A percentile compares a stretch with the other conserved stretches of the same genome.
These are phyloP conservation scores for Phytophthora hibernalis DNA, from an alignment of 352 stramenopile genomes.

Conservation along the genomic window DNA sequence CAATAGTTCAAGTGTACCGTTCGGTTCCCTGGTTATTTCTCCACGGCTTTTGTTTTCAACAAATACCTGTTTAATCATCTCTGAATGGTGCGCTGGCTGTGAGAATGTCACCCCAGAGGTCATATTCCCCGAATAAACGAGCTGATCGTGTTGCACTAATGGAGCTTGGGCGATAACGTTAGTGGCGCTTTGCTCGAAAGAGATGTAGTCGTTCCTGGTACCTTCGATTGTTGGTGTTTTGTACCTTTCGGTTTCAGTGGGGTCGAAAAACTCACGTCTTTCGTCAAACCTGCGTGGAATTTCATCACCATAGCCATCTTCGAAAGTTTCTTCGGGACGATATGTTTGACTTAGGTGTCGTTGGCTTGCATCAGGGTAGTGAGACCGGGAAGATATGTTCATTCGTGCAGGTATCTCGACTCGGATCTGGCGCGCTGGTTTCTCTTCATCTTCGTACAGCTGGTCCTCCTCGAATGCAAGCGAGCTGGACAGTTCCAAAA, in stretches of 20 bases:
- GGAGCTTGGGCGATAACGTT: not conserved
- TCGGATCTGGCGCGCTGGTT: slow-evolving; percentile 27
- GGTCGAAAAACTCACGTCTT: not conserved
- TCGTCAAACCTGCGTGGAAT: slow-evolving; percentile 2
- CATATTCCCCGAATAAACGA: not conserved
- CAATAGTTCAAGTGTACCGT: not conserved
- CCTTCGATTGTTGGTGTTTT: not conserved
- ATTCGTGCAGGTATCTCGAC: slow-evolving; percentile 33
- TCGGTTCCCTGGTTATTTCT: not conserved
- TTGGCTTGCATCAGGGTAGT: slow-evolving; percentile 7
- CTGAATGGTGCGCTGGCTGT: not conserved
- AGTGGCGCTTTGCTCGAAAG: slow-evolving; percentile 4
- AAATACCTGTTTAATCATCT: not conserved
- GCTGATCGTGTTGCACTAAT: not conserved
- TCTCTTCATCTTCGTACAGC: slow-evolving; percentile 25
- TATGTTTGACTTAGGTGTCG: slow-evolving; percentile 10
- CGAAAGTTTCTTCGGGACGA: slow-evolving; percentile 11
- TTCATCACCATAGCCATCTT: slow-evolving; percentile 17
- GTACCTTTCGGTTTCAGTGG: not conserved
- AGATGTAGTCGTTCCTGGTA: slow-evolving; percentile 8
- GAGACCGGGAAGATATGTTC: slow-evolving; percentile 6
- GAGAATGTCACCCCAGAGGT: not conserved
- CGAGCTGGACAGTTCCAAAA: slow-evolving; percentile 15
- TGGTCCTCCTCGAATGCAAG: slow-evolving; percentile 33
- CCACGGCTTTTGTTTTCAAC: not conserved